Conservation (phyloP, 352 stramenopile species). For the Phytopythium oedochilum region DNA sequence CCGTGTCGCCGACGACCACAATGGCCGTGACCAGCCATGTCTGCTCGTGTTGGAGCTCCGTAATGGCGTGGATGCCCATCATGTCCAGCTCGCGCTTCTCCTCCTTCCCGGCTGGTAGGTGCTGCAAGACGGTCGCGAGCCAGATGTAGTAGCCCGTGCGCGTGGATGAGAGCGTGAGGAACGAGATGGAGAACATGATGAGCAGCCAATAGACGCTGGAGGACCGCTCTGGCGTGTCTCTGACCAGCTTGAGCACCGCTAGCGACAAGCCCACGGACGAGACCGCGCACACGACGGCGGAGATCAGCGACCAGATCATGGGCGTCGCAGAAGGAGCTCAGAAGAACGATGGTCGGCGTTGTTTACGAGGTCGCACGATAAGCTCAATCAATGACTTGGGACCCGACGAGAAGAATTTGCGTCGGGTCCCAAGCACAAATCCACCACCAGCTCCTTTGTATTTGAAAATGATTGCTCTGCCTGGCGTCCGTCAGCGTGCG, state of each 20-base stretch:
- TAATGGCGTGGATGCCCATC: slow-evolving; percentile 26
- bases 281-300: neutral
- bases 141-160: slow-evolving; percentile 26
- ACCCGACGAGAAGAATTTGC: too few species aligned
- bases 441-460: too few species aligned
- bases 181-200: slow-evolving; percentile 31
- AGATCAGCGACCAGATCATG: slow-evolving; percentile 6
- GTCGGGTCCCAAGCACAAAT: too few species aligned
- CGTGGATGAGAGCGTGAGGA: slow-evolving; percentile 25
- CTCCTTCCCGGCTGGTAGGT: slow-evolving; percentile 1
- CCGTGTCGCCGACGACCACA: slow-evolving; percentile 30
- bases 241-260: slow-evolving; percentile 10
- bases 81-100: slow-evolving; percentile 19
- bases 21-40: slow-evolving; percentile 29
- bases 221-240: slow-evolving; percentile 7
- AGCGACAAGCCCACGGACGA: slow-evolving; percentile 5
- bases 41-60: slow-evolving; percentile 24
- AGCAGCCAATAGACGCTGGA: slow-evolving; percentile 6
- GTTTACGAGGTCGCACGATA: too few species aligned
- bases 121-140: slow-evolving; percentile 32
- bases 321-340: neutral
- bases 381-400: too few species aligned
- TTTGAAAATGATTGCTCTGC: too few species aligned
- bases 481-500: too few species aligned
- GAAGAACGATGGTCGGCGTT: too few species aligned